Percentiles rank a stretch among this genome's conserved stretches.
Evolutionary conservation across 495 filamentous ascomycete species (phyloP).

Genomic region (Alectoria sarmentosa): DNA sequence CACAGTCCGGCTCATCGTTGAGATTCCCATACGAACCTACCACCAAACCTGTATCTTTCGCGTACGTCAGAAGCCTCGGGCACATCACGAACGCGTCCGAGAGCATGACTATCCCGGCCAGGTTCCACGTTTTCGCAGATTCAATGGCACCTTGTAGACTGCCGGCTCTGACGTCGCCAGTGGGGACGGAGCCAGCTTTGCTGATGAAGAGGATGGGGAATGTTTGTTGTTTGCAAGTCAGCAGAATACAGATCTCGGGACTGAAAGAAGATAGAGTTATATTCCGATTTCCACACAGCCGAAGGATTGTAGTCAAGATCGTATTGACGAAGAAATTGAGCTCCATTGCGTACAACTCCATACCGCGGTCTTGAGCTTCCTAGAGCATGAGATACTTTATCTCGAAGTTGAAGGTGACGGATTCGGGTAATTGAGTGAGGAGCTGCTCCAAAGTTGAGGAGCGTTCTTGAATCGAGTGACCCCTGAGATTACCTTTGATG

Average conservation of each 20-base stretch:
- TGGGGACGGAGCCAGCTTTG: constrained; percentile 30
- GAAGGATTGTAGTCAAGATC: constrained; percentile 30
- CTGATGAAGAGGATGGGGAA: constrained; percentile 39
- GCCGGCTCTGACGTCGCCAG: constrained; percentile 27
- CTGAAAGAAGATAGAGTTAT: constrained; percentile 40
- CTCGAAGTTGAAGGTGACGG: constrained; percentile 36
- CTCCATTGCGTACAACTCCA: constrained; percentile 34
- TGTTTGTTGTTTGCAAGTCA: constrained; percentile 33
- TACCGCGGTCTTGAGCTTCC: constrained; percentile 35
- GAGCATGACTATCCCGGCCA: constrained; percentile 34
- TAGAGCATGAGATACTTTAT: constrained; percentile 36
- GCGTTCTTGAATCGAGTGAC: constrained; percentile 33
- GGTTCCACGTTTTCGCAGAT: constrained; percentile 34
- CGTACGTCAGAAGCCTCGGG: constrained; percentile 31
- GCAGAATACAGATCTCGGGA: constrained; percentile 39
- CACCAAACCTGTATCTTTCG: constrained; percentile 29
- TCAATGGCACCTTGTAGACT: constrained; percentile 35
- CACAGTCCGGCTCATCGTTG: constrained; percentile 32
- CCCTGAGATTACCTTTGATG: constrained; percentile 35
- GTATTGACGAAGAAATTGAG: constrained; percentile 39
- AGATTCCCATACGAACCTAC: constrained; percentile 31
- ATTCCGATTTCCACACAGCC: constrained; percentile 21
- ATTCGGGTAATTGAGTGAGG: constrained; percentile 29
- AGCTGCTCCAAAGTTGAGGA: constrained; percentile 35
- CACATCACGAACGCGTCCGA: constrained; percentile 33